Evolutionary conservation across 2,329 filamentous ascomycete genomes (phyloP).

Genomic region (Coniochaeta sp.): DNA sequence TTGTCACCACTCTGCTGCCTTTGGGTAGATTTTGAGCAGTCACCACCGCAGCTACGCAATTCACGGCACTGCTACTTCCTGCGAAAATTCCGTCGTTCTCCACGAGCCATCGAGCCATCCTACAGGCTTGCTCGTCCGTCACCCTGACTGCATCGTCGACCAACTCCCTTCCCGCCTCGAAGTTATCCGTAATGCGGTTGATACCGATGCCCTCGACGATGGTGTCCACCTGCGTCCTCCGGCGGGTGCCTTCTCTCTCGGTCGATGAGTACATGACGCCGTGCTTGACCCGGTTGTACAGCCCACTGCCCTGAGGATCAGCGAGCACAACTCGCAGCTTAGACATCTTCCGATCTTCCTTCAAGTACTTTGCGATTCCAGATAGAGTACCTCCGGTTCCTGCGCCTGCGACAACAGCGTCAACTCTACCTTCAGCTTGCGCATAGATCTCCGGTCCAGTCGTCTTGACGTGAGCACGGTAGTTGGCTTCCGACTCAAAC

Average conservation of each 20-base stretch:
- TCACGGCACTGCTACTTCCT: conserved; percentile 93
- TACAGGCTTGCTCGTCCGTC: conserved; percentile 78
- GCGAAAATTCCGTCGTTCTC: conserved; percentile 93
- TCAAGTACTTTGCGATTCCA: conserved; percentile 77
- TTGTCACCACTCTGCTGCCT: conserved; percentile 65
- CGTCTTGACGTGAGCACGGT: conserved; percentile 68
- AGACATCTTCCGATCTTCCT: conserved; percentile 53
- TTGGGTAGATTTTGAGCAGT: conserved; percentile 55
- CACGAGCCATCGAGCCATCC: conserved; percentile 94
- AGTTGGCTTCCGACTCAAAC: conserved; percentile 89
- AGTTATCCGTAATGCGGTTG: conserved; percentile 89
- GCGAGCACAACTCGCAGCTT: conserved; percentile 69
- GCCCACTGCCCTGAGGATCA: conserved; percentile 86
- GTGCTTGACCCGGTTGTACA: conserved; percentile 86
- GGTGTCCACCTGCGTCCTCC: conserved; percentile 86
- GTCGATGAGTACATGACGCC: conserved; percentile 92
- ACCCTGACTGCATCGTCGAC: conserved; percentile 88
- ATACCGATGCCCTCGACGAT: conserved; percentile 95
- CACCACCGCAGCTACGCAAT: conserved; percentile 74
- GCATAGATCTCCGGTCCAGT: conserved; percentile 86
- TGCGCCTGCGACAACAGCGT: conserved; percentile 88
- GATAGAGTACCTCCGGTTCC: conserved; percentile 92
- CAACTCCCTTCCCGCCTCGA: conserved; percentile 77
- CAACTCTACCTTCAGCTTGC: conserved; percentile 67
- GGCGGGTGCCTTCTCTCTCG: conserved; percentile 82